Conservation (phyloP, 2,329 filamentous ascomycete species). For the Penicillium sp. region DNA sequence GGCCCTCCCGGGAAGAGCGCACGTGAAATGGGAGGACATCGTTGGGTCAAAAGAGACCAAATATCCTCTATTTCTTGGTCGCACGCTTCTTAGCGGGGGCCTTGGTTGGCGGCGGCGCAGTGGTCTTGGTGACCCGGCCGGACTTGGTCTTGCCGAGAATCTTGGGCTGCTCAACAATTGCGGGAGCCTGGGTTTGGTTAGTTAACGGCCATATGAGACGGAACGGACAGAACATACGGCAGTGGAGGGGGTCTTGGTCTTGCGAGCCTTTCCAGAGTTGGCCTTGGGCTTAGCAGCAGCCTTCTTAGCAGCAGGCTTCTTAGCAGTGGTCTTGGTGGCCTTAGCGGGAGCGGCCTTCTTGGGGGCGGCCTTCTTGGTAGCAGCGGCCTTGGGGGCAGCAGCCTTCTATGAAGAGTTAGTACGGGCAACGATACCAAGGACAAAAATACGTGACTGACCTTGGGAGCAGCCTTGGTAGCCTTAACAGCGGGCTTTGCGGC, state of each 20-base stretch:
- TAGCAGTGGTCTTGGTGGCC: slow-evolving; percentile 40
- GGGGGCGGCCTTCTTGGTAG: slow-evolving; percentile 27
- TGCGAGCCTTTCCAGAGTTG: slow-evolving; percentile 55
- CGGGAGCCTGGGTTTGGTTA: slow-evolving; percentile 53
- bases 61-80: slow-evolving; percentile 41
- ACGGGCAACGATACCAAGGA: not conserved
- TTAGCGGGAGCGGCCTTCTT: slow-evolving; percentile 46
- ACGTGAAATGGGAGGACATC: slow-evolving; percentile 23
- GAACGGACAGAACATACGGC: slow-evolving; percentile 30
- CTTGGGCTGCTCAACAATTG: slow-evolving; percentile 67
- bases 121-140: slow-evolving; percentile 74
- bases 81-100: slow-evolving; percentile 50
- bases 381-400: slow-evolving; percentile 24
- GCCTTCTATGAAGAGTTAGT: slow-evolving; percentile 46
- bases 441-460: slow-evolving; percentile 20
- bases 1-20: slow-evolving; percentile 23
- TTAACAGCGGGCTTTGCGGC: slow-evolving; percentile 21
- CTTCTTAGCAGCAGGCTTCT: slow-evolving; percentile 53
- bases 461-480: slow-evolving; percentile 16
- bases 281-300: slow-evolving; percentile 52
- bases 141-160: slow-evolving; percentile 80
- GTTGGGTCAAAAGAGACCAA: slow-evolving; percentile 19
- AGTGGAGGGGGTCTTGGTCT: slow-evolving; percentile 50
- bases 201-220: slow-evolving; percentile 19
- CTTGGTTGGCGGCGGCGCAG: slow-evolving; percentile 47